A percentile compares a stretch with the other conserved stretches of the same genome.
phyloP scores from a whole-genome alignment of 768 basidiomycete species.

The Coprinellus aureogranulatus region DNA sequence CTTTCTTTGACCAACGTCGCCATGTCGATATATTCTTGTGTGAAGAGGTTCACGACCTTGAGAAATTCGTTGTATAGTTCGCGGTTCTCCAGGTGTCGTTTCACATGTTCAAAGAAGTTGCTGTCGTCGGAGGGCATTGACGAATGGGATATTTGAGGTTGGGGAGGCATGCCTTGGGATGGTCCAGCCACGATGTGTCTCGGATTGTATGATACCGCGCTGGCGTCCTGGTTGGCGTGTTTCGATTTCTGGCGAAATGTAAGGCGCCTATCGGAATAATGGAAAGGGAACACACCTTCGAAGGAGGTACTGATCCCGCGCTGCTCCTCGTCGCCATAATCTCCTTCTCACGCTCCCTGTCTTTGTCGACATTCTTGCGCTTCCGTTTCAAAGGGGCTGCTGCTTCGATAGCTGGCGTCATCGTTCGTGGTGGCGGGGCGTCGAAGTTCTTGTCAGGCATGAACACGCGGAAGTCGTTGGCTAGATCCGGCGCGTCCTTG shows the following conservation, averaged over 20 bases:
- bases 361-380: constrained; percentile 55
- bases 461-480: constrained; percentile 72
- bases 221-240: constrained; percentile 38
- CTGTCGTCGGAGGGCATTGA: constrained; percentile 44
- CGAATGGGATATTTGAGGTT: constrained; percentile 24
- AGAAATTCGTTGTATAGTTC: constrained; percentile 93
- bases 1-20: constrained; percentile 80
- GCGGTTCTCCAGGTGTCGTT: constrained; percentile 64
- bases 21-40: constrained; percentile 89
- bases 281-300: constrained; percentile 35
- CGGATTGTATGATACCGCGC: constrained; percentile 35
- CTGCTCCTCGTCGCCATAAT: constrained; percentile 16
- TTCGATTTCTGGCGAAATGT: constrained; percentile 33
- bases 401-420: neutral
- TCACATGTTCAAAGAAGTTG: constrained; percentile 92
- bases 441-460: constrained; percentile 62
- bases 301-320: constrained; percentile 28
- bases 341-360: constrained; percentile 40
- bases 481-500: constrained; percentile 72
- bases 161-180: constrained; percentile 7
- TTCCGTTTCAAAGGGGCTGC: constrained; percentile 66
- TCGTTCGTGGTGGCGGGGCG: constrained; percentile 33
- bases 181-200: constrained; percentile 25
- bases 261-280: constrained; percentile 17
- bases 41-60: constrained; percentile 91